These are phyloP conservation scores for Agrocybe pediades DNA, from an alignment of 768 basidiomycete genomes.

Conservation along the genomic window DNA sequence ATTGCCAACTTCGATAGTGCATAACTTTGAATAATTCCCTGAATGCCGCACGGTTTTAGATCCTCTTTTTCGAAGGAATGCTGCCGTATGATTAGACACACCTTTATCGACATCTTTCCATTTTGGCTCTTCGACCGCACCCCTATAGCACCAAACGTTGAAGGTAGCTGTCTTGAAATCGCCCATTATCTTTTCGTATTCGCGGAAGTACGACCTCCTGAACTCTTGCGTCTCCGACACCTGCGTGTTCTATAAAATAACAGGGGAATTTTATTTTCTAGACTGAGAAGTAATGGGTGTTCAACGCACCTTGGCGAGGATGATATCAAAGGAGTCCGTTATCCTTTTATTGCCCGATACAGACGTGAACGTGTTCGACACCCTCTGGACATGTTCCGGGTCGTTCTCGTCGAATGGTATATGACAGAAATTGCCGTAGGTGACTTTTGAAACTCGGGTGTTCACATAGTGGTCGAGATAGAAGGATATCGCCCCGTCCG, in stretches of 20 bases:
- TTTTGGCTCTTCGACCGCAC: slow-evolving; percentile 16
- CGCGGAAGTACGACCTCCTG: slow-evolving; percentile 30
- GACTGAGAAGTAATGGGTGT: background rate
- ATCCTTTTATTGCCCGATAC: slow-evolving; percentile 32
- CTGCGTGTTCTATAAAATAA: slow-evolving; percentile 34
- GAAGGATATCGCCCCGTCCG: slow-evolving; percentile 42
- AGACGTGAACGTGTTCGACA: slow-evolving; percentile 22
- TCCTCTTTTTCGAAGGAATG: no score
- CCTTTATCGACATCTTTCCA: slow-evolving; percentile 14
- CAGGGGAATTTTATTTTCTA: slow-evolving; percentile 19
- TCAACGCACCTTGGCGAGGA: slow-evolving; percentile 10
- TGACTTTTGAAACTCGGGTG: slow-evolving; percentile 42
- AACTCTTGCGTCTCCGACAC: slow-evolving; percentile 49
- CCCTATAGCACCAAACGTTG: slow-evolving; percentile 24
- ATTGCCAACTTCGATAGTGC: background rate
- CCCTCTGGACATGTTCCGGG: slow-evolving; percentile 36
- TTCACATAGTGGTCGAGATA: slow-evolving; percentile 47
- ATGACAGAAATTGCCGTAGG: slow-evolving; percentile 37
- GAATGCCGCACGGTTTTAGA: no score
- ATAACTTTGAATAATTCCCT: background rate
- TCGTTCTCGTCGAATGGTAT: slow-evolving; percentile 25
- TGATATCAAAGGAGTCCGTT: slow-evolving; percentile 28
- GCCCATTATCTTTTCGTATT: slow-evolving; percentile 6
- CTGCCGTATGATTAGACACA: background rate
- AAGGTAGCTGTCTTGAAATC: slow-evolving; percentile 16